Evolutionary conservation across 768 basidiomycete genomes (phyloP).

Genomic region (Phaeotremella skinneri): DNA sequence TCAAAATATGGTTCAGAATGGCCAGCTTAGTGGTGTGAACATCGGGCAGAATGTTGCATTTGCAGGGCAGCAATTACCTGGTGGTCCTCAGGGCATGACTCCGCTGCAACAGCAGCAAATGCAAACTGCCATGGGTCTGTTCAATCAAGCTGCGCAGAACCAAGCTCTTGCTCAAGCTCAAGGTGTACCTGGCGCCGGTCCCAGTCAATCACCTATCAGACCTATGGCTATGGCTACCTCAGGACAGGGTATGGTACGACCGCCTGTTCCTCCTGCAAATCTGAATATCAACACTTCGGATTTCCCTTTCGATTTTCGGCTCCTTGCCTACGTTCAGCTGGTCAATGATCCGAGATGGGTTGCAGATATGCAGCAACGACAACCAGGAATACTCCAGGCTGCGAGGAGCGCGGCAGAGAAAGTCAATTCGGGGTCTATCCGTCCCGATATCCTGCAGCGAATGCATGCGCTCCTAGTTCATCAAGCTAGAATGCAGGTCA

Average conservation of each 20-base stretch:
- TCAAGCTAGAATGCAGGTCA: constrained; percentile 10
- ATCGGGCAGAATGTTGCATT: not conserved
- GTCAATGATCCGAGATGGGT: constrained; percentile 27
- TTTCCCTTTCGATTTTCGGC: constrained; percentile 47
- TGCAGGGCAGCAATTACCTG: not conserved
- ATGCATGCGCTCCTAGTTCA: constrained; percentile 34
- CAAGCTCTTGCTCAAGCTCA: too few species aligned
- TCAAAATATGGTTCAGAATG: constrained; percentile 7
- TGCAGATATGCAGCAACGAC: constrained; percentile 23
- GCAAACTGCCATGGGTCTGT: constrained; percentile 28
- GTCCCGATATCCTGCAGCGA: constrained; percentile 27
- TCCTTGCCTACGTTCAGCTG: constrained; percentile 25
- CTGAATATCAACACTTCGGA: constrained; percentile 36
- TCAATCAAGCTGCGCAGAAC: constrained; percentile 26
- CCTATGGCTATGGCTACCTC: not conserved
- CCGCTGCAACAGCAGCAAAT: constrained; percentile 31
- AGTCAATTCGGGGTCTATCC: constrained; percentile 22
- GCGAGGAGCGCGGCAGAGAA: constrained; percentile 24
- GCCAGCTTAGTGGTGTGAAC: constrained; percentile 7
- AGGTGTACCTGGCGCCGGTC: not conserved
- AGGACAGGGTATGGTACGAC: constrained; percentile 11
- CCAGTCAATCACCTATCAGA: constrained; percentile 5
- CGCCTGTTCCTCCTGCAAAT: constrained; percentile 13
- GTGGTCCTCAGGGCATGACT: not conserved
- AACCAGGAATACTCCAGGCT: constrained; percentile 27